A percentile compares a stretch with the other conserved stretches of the same genome.
phyloP scores from a whole-genome alignment of 768 basidiomycete species.

The Pleurotus cornucopiae region DNA sequence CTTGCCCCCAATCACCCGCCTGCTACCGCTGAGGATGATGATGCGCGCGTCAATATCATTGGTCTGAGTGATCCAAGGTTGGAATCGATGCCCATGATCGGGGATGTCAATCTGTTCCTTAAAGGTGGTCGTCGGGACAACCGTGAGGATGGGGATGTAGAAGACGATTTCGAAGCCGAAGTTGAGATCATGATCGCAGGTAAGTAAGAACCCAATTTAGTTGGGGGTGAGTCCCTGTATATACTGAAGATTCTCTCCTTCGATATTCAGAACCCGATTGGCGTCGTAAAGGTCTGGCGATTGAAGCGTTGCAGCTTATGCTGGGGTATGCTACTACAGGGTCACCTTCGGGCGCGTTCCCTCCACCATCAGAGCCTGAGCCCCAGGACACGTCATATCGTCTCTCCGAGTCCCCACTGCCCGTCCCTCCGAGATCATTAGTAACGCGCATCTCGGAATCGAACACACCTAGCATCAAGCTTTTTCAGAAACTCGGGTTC shows the following conservation, averaged over 20 bases:
- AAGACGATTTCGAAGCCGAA: constrained; percentile 64
- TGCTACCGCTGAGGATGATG: neutral
- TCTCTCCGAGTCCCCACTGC: constrained; percentile 32
- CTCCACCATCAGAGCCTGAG: constrained; percentile 6
- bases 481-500: constrained; percentile 82
- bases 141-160: constrained; percentile 18
- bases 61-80: constrained; percentile 31
- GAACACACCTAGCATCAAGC: constrained; percentile 63
- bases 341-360: constrained; percentile 24
- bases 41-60: constrained; percentile 7
- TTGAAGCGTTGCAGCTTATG: constrained; percentile 60
- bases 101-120: constrained; percentile 90
- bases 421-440: constrained; percentile 41
- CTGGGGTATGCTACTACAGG: constrained; percentile 60
- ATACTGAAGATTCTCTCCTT: neutral
- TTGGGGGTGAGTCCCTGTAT: neutral
- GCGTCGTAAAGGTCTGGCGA: constrained; percentile 65
- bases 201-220: constrained; percentile 19
- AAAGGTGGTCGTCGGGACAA: constrained; percentile 38
- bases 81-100: constrained; percentile 60
- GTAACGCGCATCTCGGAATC: constrained; percentile 67
- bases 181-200: constrained; percentile 94
- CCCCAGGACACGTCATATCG: neutral
- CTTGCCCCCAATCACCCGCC: constrained; percentile 34
- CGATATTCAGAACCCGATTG: constrained; percentile 53